A percentile compares a stretch with the other conserved stretches of the same genome.
These are phyloP conservation scores for Mycena venus DNA, from an alignment of 768 basidiomycete genomes.

Conservation along the genomic window DNA sequence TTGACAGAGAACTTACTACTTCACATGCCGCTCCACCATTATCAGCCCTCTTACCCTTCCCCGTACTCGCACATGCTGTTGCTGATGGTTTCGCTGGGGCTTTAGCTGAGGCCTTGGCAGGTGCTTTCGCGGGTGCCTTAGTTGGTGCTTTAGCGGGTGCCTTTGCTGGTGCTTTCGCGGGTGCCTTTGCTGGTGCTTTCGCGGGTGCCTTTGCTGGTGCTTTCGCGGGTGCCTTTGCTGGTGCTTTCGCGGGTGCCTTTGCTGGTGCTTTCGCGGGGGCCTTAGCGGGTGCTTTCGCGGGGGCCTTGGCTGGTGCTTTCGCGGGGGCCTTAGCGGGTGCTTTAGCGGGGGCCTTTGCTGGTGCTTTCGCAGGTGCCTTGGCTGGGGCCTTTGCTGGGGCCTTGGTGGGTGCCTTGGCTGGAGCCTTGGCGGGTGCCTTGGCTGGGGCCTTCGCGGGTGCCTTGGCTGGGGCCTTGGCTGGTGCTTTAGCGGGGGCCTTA, in stretches of 20 bases:
- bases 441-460: not conserved
- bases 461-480: not conserved
- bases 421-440: not conserved
- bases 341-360: not conserved
- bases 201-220: no score
- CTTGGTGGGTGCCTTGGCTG: not conserved
- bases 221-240: no score
- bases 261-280: not conserved
- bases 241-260: not conserved
- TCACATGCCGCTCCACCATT: not conserved
- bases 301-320: not conserved
- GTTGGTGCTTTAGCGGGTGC: no score
- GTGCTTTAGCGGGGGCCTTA: no score
- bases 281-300: not conserved
- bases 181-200: no score
- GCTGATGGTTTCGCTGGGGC: no score
- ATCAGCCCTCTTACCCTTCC: no score
- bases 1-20: not conserved
- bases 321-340: no score
- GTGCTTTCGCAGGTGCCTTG: not conserved
- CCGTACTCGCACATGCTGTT: no score
- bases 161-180: no score
- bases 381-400: not conserved
- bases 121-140: no score
- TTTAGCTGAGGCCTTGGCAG: no score